These are phyloP conservation scores for Elaeis guineensis DNA, from an alignment of 176 grass and related monocot species.

Conservation along the genomic window DNA sequence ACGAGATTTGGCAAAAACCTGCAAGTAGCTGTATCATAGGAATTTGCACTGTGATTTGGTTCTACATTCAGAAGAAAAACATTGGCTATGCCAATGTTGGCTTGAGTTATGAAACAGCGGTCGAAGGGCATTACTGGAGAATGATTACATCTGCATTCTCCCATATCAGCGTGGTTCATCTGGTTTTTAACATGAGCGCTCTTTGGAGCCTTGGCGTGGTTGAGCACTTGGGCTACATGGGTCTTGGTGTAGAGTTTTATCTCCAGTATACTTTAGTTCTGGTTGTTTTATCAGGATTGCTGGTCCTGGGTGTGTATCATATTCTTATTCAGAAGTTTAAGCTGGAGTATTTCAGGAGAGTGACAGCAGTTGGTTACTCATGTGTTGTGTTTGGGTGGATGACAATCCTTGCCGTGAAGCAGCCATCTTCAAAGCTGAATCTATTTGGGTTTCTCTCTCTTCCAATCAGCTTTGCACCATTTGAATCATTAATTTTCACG, in stretches of 20 bases:
- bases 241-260: conserved; percentile 77
- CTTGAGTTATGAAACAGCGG: conserved; percentile 70
- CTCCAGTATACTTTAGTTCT: conserved; percentile 84
- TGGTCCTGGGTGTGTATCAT: conserved; percentile 75
- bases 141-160: conserved; percentile 83
- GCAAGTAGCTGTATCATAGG: conserved; percentile 69
- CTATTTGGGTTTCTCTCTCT: conserved; percentile 82
- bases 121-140: conserved; percentile 86
- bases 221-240: conserved; percentile 57
- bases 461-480: conserved; percentile 91
- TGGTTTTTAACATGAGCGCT: conserved; percentile 98
- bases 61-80: conserved; percentile 80
- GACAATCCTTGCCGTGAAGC: conserved; percentile 90
- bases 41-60: conserved; percentile 86
- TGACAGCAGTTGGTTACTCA: conserved; percentile 88
- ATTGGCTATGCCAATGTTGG: conserved; percentile 82
- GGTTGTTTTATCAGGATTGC: conserved; percentile 59
- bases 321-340: conserved; percentile 83
- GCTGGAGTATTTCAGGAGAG: conserved; percentile 73
- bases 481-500: conserved; percentile 92
- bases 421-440: conserved; percentile 79
- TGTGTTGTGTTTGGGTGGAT: conserved; percentile 99
- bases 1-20: conserved; percentile 88
- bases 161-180: conserved; percentile 82
- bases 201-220: conserved; percentile 87